A percentile compares a stretch with the other conserved stretches of the same genome.
These are phyloP conservation scores for Polytrichum commune DNA, from an alignment of 225 moss, liverwort and hornwort genomes.

Conservation along the genomic window DNA sequence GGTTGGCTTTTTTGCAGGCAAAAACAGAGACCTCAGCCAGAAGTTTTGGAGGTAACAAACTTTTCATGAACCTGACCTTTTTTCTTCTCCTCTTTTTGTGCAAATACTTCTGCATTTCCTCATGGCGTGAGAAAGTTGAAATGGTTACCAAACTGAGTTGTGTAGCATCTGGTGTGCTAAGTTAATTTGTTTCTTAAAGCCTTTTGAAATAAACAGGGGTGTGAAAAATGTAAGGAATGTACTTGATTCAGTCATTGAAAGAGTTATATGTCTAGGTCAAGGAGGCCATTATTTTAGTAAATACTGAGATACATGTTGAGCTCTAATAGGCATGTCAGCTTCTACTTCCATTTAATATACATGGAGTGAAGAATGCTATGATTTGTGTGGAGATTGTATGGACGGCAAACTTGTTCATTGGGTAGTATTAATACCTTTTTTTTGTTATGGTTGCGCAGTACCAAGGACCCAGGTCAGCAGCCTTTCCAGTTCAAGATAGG, in stretches of 20 bases:
- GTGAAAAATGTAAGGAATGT: no score
- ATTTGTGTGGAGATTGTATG: background rate
- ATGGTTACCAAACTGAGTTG: no score
- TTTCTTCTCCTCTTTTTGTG: background rate
- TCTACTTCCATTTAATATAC: background rate
- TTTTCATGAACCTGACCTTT: background rate
- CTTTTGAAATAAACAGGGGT: no score
- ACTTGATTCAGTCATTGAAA: no score
- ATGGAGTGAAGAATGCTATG: no score
- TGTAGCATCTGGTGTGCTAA: no score
- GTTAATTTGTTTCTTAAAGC: no score
- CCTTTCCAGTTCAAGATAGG: constrained; percentile 84
- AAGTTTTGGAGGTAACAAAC: constrained; percentile 87
- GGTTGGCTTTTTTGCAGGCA: constrained; percentile 47
- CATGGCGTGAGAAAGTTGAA: no score
- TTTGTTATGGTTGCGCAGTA: constrained; percentile 44
- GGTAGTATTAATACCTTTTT: background rate
- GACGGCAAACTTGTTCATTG: background rate
- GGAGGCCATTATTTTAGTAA: background rate
- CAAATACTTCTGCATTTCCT: no score
- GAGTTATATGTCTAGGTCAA: no score
- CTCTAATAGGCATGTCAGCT: constrained; percentile 1
- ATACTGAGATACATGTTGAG: background rate
- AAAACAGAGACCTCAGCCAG: constrained; percentile 70
- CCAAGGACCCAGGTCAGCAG: constrained; percentile 90